These are phyloP conservation scores for Scedosporium dehoogii DNA, from an alignment of 2,329 filamentous ascomycete species.

Conservation along the genomic window DNA sequence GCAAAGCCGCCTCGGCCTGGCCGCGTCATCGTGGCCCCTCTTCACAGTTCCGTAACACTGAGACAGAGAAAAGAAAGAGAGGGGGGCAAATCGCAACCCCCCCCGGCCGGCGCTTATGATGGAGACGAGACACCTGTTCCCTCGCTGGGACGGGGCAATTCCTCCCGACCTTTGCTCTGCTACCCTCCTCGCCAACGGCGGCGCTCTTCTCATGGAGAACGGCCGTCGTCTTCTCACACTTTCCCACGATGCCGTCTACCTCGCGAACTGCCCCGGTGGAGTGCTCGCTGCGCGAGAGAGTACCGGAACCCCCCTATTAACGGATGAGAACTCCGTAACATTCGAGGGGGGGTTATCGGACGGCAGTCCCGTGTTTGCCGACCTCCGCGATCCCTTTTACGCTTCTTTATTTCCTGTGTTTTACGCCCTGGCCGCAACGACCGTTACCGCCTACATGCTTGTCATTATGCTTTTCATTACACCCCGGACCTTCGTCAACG, in stretches of 20 bases:
- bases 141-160: conserved; percentile 1
- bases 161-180: conserved; percentile 24
- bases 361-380: conserved; percentile 32
- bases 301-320: conserved; percentile 28
- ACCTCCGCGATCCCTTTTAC: conserved; percentile 81
- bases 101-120: neutral
- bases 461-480: conserved; percentile 92
- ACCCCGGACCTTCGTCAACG: conserved; percentile 85
- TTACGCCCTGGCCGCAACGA: conserved; percentile 86
- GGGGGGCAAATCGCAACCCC: neutral
- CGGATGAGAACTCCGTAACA: conserved; percentile 20
- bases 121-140: neutral
- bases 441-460: conserved; percentile 82
- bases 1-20: neutral
- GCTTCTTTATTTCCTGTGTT: conserved; percentile 86
- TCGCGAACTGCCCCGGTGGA: conserved; percentile 35
- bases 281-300: conserved; percentile 25
- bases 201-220: conserved; percentile 38
- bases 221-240: conserved; percentile 46
- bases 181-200: conserved; percentile 32
- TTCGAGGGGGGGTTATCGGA: neutral
- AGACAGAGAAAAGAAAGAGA: neutral
- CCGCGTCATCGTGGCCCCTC: neutral
- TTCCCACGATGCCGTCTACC: conserved; percentile 48
- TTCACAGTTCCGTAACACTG: neutral